Base-by-base conservation (phyloP, 2,329 filamentous ascomycete species). In the Amauroascus niger region DNA sequence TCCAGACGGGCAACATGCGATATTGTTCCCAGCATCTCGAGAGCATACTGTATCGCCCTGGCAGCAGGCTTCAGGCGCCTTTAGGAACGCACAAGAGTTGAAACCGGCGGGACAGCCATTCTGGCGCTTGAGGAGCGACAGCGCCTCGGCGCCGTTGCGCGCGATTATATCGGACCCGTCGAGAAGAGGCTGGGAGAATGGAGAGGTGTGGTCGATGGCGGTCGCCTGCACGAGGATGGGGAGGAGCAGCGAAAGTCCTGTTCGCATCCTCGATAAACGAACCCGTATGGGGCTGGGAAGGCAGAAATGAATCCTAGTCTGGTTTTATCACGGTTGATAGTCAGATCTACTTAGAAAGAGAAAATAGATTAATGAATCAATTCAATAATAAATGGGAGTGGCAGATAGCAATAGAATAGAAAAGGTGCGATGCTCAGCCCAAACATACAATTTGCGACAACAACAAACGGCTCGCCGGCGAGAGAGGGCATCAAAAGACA, bases 1-100 rank as follows among this genome's bases (percentile, higher is more conserved):
- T 49, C 77, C 75, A 24, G 67, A 71, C 0, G 79, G 79, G 67
- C 81, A 84, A 71, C 81, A 84, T 22, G 80, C 81, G 52, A 83
- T 76, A 57, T 81, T 72, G 52, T 79, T 74, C 35, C 74, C 76
- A 39, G 67, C 66, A 65, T 84, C 81, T 49, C 74, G 72, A 40
- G 76, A 74, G 68, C 81, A 84, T 54, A 74, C 70, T 20, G 78
- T 74, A 47, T 70, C 72, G 39, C 69, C 66, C 32, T 69, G 69
- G 65, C 81, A 84, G 71, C 81, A 84, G 52, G 79, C 71, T 37
- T 72, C 71, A 1, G 76, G 67, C 4, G 76, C 76, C 51, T 75
- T 76, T 37, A 80, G 64, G 55, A 72, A 71, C 30, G 69, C 68
- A 67, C 81, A 83, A 41, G 71, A 68, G 54, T 69, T 73, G 68